Conservation (phyloP, 192 early-diverging fungal genomes). For the Backusella australiensis region DNA sequence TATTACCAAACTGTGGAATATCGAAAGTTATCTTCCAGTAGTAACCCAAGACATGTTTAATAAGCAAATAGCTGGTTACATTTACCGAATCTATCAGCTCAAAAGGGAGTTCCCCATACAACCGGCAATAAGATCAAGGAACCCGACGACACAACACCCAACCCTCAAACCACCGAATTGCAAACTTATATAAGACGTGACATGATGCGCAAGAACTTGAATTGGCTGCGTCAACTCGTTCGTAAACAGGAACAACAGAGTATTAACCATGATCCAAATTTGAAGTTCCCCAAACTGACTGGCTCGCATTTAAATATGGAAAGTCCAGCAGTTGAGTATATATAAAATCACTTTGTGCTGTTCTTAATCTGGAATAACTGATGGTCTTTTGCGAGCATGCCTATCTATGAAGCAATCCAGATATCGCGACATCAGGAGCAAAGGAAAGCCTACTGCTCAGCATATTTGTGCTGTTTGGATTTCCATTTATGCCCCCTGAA, state of each 20-base stretch:
- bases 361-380: constrained; percentile 10
- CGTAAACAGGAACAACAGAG: constrained; percentile 22
- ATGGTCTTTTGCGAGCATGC: constrained; percentile 48
- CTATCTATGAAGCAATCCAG: constrained; percentile 54
- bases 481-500: constrained; percentile 43
- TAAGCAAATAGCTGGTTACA: constrained; percentile 70
- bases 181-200: constrained; percentile 50
- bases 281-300: constrained; percentile 44
- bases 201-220: constrained; percentile 63
- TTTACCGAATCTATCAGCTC: constrained; percentile 56
- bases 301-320: constrained; percentile 65
- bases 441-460: constrained; percentile 42
- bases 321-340: constrained; percentile 80
- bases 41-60: constrained; percentile 70
- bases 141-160: constrained; percentile 26
- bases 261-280: not conserved
- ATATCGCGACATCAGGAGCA: constrained; percentile 46
- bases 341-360: too few species aligned
- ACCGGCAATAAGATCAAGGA: not conserved
- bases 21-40: constrained; percentile 82
- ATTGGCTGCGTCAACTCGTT: constrained; percentile 58
- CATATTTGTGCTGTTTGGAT: constrained; percentile 43
- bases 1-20: constrained; percentile 86
- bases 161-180: constrained; percentile 30
- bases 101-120: constrained; percentile 33